Conservation (phyloP, 139 green algal genomes). For the Chlorella sp. region DNA sequence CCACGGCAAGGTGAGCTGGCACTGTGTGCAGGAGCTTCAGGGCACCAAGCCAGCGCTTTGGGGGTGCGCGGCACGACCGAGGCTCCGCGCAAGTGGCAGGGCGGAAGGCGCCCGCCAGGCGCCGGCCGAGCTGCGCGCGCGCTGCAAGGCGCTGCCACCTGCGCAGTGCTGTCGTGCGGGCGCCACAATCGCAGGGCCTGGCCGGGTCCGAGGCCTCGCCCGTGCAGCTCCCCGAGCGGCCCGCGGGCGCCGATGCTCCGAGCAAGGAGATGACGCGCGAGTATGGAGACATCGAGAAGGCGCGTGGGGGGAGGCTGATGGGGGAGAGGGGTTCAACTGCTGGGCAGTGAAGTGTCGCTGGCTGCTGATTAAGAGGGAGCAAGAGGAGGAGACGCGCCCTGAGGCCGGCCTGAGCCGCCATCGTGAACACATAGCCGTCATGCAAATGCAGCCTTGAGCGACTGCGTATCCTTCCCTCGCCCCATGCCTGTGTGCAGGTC, state of each 20-base stretch:
- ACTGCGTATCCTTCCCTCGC: no score
- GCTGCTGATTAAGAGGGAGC: no score
- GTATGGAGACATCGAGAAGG: slow-evolving; percentile 17
- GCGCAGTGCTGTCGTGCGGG: background rate
- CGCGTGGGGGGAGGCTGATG: background rate
- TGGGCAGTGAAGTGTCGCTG: no score
- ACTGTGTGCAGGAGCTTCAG: background rate
- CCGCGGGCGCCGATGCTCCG: background rate
- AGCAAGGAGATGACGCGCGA: background rate
- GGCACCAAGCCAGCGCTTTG: background rate
- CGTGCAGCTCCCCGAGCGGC: background rate
- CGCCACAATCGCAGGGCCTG: background rate
- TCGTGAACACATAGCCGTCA: background rate
- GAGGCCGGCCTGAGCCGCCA: background rate
- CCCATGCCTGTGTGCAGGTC: no score
- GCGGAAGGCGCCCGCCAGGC: background rate
- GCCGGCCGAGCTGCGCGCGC: no score
- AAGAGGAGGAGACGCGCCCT: background rate
- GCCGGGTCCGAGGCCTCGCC: background rate
- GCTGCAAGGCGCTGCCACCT: no score
- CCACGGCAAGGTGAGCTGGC: background rate
- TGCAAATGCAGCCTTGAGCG: background rate
- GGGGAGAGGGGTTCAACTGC: background rate
- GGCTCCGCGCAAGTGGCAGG: background rate
- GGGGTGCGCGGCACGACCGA: background rate